Percentiles rank a stretch among this genome's conserved stretches.
Evolutionary conservation across 2,329 filamentous ascomycete genomes (phyloP).

Genomic region (Ceratocystis colombiana): DNA sequence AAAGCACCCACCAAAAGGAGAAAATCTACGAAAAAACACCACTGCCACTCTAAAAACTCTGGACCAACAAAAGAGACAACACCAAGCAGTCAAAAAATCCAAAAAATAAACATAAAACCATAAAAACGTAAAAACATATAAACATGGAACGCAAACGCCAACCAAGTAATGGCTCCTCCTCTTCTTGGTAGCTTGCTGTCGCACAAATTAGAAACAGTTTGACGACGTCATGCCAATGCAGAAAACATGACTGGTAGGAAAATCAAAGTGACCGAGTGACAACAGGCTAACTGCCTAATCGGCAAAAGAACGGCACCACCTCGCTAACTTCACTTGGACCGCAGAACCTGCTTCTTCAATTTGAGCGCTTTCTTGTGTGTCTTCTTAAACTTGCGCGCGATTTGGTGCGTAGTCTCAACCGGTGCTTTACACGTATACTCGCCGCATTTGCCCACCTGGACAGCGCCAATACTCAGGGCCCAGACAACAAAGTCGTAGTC

Average conservation of each 20-base stretch:
- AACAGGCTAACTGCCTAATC: background rate
- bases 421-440: constrained; percentile 6
- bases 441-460: background rate
- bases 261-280: background rate
- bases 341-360: background rate
- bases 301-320: background rate
- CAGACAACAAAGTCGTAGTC: constrained; percentile 8
- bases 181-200: background rate
- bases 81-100: background rate
- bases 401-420: constrained; percentile 17
- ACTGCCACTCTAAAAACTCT: background rate
- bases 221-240: background rate
- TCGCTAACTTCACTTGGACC: background rate
- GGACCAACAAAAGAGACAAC: background rate
- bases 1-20: background rate
- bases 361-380: background rate
- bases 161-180: background rate
- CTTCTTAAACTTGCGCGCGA: background rate
- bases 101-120: background rate
- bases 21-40: background rate
- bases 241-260: background rate
- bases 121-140: background rate
- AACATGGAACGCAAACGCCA: background rate
- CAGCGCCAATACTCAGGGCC: background rate
- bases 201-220: background rate